Percentiles rank a stretch among this genome's conserved stretches.
These are phyloP conservation scores for Eimeria acervulina DNA, from an alignment of 169 alveolate species.

Conservation along the genomic window DNA sequence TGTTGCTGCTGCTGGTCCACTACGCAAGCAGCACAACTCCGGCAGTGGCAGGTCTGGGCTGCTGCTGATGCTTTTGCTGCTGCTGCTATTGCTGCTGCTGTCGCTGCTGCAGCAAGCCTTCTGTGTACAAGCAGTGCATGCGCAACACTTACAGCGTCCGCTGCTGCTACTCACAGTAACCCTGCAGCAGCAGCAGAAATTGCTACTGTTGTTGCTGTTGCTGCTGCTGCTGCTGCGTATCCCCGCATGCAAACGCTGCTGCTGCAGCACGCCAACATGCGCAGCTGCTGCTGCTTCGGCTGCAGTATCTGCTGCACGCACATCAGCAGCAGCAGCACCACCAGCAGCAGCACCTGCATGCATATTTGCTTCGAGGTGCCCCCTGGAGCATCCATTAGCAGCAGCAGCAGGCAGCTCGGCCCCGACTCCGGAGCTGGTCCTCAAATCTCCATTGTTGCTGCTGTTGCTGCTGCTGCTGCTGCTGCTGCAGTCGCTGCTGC, in stretches of 20 bases:
- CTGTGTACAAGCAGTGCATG: neutral
- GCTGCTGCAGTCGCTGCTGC: no score
- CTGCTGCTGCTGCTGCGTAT: neutral
- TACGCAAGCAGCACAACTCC: neutral
- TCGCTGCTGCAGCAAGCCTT: neutral
- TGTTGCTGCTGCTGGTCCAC: neutral
- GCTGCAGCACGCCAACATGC: neutral
- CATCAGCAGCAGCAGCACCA: neutral
- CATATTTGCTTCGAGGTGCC: no score
- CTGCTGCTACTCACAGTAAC: neutral
- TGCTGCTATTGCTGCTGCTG: slow-evolving; percentile 18
- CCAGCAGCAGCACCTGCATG: no score
- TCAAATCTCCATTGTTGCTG: no score
- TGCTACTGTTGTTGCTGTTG: neutral
- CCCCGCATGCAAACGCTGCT: neutral
- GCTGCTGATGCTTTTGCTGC: slow-evolving; percentile 24
- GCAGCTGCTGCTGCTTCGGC: neutral
- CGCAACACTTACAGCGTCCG: neutral
- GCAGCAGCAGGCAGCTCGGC: no score
- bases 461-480: no score
- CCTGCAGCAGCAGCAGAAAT: neutral
- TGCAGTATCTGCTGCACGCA: neutral
- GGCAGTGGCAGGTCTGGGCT: neutral
- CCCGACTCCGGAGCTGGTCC: no score
- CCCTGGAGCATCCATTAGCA: no score